Percentiles rank a stretch among this genome's conserved stretches.
These are phyloP conservation scores for Pseudogymnoascus sp. DNA, from an alignment of 2,329 filamentous ascomycete species.

Conservation along the genomic window DNA sequence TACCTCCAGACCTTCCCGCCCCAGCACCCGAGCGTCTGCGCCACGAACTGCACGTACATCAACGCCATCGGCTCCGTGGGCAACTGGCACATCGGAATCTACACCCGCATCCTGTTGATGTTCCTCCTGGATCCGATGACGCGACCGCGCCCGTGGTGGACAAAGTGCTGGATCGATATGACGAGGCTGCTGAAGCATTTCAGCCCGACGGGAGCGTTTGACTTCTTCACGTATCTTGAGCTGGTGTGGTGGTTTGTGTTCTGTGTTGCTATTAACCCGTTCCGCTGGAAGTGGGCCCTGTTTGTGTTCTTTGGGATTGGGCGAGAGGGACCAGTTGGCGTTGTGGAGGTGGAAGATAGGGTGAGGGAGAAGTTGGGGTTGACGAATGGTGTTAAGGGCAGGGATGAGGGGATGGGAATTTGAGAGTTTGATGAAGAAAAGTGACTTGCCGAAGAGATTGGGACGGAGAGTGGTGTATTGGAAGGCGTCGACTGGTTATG, in stretches of 20 bases:
- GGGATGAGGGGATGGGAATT: constrained; percentile 16
- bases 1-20: constrained; percentile 84
- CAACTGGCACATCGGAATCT: constrained; percentile 87
- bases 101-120: constrained; percentile 80
- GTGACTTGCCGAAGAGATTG: background rate
- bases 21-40: constrained; percentile 63
- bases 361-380: constrained; percentile 48
- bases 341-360: constrained; percentile 61
- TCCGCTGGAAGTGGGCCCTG: constrained; percentile 82
- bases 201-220: constrained; percentile 70
- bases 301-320: constrained; percentile 79
- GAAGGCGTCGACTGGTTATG: background rate
- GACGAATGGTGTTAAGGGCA: constrained; percentile 20
- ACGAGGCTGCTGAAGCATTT: constrained; percentile 63
- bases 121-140: constrained; percentile 75
- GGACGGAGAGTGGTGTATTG: background rate
- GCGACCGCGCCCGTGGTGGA: constrained; percentile 64
- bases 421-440: background rate
- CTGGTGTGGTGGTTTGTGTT: constrained; percentile 82
- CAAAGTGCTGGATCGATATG: constrained; percentile 83
- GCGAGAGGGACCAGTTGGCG: constrained; percentile 53
- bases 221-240: constrained; percentile 86
- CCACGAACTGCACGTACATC: constrained; percentile 79
- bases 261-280: constrained; percentile 72
- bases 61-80: constrained; percentile 76